Percentiles rank a stretch among this genome's conserved stretches.
phyloP scores from a whole-genome alignment of 768 basidiomycete species.

The Suillus spraguei region DNA sequence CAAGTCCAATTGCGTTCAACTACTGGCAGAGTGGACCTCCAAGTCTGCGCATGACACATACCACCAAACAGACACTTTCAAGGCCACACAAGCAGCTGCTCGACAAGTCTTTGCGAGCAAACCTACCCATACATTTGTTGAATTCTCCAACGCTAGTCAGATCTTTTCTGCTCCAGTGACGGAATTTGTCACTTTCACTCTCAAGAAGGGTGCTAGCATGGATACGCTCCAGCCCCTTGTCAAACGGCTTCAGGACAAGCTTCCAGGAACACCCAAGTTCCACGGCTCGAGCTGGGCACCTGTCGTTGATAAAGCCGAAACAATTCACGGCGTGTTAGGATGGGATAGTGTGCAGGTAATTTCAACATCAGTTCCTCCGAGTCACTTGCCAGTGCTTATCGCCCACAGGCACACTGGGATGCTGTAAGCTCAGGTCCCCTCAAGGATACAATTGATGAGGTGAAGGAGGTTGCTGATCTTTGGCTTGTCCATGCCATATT shows the following conservation, averaged over 20 bases:
- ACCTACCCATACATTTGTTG: constrained; percentile 18
- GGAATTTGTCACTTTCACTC: constrained; percentile 34
- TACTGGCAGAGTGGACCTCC: constrained; percentile 27
- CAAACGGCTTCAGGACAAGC: constrained; percentile 21
- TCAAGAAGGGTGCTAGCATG: constrained; percentile 26
- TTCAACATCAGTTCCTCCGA: background rate
- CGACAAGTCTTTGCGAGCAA: constrained; percentile 22
- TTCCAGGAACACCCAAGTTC: constrained; percentile 25
- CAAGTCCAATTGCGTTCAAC: background rate
- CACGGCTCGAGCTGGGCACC: constrained; percentile 34
- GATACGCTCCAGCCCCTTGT: constrained; percentile 25
- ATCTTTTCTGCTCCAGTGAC: constrained; percentile 30
- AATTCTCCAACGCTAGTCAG: constrained; percentile 24
- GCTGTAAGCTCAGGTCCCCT: constrained; percentile 32
- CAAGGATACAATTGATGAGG: constrained; percentile 29
- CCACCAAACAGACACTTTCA: constrained; percentile 13
- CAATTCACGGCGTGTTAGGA: constrained; percentile 35
- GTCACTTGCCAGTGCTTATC: constrained; percentile 1
- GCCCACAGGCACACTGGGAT: constrained; percentile 36
- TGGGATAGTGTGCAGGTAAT: constrained; percentile 39
- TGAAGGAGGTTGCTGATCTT: constrained; percentile 28
- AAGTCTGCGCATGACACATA: constrained; percentile 21
- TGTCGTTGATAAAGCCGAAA: constrained; percentile 20
- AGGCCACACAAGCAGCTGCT: constrained; percentile 3
- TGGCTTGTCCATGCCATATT: constrained; percentile 35